Evolutionary conservation across 805 yeast species (phyloP).

Genomic region (Scheffersomyces coipomensis): DNA sequence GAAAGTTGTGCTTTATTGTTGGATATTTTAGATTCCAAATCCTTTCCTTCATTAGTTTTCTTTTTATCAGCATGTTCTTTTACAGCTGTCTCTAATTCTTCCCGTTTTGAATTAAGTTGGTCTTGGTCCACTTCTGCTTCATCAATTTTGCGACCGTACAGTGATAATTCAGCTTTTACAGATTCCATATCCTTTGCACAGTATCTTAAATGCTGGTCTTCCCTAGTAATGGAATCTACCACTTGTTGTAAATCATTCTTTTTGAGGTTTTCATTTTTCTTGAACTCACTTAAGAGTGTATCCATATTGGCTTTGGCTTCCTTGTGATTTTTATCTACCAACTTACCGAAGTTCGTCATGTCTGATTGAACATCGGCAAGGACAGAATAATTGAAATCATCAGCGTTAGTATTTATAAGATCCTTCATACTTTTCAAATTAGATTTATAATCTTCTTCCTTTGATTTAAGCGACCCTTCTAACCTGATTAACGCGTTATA

Average conservation of each 20-base stretch:
- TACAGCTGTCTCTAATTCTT: constrained; percentile 38
- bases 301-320: constrained; percentile 2
- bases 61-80: constrained; percentile 24
- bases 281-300: constrained; percentile 5
- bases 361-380: background rate
- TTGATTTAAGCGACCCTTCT: constrained; percentile 57
- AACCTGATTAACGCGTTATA: constrained; percentile 35
- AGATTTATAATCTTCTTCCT: constrained; percentile 30
- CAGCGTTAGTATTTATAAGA: constrained; percentile 4
- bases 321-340: constrained; percentile 3
- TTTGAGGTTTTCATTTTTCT: constrained; percentile 6
- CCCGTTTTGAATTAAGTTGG: constrained; percentile 45
- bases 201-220: constrained; percentile 44
- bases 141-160: constrained; percentile 37
- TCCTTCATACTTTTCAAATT: constrained; percentile 18
- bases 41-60: constrained; percentile 11
- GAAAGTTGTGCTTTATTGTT: constrained; percentile 33
- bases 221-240: constrained; percentile 29
- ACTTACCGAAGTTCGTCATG: constrained; percentile 3
- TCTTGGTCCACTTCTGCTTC: constrained; percentile 37
- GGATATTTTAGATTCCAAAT: constrained; percentile 26
- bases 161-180: constrained; percentile 31
- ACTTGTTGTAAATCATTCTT: constrained; percentile 14
- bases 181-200: constrained; percentile 37
- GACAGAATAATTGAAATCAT: background rate